These are phyloP conservation scores for Colletotrichum chrysophilum DNA, from an alignment of 2,329 filamentous ascomycete genomes.

Conservation along the genomic window DNA sequence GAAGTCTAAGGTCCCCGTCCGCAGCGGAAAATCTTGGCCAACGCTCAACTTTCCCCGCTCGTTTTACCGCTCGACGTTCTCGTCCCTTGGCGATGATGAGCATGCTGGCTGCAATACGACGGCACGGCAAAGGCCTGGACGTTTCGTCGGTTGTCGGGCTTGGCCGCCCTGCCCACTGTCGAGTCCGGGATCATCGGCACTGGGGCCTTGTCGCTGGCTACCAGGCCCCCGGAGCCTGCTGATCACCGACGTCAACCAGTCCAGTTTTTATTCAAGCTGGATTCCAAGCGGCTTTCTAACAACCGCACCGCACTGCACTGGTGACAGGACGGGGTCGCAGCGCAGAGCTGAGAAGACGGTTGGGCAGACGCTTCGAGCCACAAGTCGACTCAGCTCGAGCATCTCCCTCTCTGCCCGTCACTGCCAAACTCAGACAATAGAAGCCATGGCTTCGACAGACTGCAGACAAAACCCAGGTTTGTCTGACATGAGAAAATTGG, in stretches of 20 bases:
- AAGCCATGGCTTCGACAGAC: background rate
- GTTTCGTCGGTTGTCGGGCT: background rate
- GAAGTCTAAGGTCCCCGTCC: background rate
- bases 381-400: background rate
- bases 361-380: background rate
- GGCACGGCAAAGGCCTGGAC: background rate
- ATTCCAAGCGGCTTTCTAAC: background rate
- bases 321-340: background rate
- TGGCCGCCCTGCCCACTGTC: background rate
- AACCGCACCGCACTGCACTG: background rate
- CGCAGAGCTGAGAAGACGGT: background rate
- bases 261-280: background rate
- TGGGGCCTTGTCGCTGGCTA: background rate
- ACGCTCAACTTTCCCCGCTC: background rate
- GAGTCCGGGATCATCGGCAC: constrained; percentile 8
- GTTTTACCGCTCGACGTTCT: background rate
- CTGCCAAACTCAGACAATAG: background rate
- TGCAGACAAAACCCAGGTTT: constrained; percentile 1
- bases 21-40: background rate
- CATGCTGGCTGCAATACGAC: background rate
- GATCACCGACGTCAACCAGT: constrained; percentile 20
- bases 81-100: background rate
- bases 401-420: background rate
- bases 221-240: background rate
- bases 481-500: background rate